Evolutionary conservation across 257 asterid genomes (phyloP).

Genomic region (Penstemon eatonii): DNA sequence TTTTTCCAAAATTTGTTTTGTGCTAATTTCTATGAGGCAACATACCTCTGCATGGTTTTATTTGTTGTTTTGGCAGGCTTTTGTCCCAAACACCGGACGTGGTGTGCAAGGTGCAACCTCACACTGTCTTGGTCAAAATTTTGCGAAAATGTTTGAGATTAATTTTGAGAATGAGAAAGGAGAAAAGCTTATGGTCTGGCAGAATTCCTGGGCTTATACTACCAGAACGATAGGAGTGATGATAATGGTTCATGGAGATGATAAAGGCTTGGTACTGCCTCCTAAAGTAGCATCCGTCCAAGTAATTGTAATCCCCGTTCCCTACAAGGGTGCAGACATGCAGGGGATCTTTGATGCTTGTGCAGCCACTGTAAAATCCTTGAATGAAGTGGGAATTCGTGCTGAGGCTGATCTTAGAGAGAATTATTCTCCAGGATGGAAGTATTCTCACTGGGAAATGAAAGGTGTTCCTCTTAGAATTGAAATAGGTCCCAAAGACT

Average conservation of each 20-base stretch:
- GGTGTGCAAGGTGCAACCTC: conserved; percentile 99
- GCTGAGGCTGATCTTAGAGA: conserved; percentile 90
- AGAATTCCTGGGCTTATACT: conserved; percentile 96
- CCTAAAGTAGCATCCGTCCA: conserved; percentile 91
- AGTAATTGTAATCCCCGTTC: conserved; percentile 86
- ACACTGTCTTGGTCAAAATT: conserved; percentile 95
- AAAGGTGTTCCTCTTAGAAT: conserved; percentile 97
- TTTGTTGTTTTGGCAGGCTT: conserved; percentile 56
- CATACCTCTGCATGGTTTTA: conserved; percentile 17
- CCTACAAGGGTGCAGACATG: conserved; percentile 88
- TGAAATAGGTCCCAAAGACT: conserved; percentile 96
- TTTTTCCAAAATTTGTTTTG: not conserved
- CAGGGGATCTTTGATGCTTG: conserved; percentile 88
- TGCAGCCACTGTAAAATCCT: conserved; percentile 57
- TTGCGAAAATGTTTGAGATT: conserved; percentile 92
- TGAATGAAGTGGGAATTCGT: conserved; percentile 75
- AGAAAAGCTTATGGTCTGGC: conserved; percentile 94
- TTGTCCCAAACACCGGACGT: conserved; percentile 91
- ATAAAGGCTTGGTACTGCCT: conserved; percentile 92
- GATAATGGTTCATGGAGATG: conserved; percentile 97
- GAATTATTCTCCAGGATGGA: conserved; percentile 98
- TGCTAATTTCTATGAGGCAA: not conserved
- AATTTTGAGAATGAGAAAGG: conserved; percentile 90
- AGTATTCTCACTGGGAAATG: conserved; percentile 98
- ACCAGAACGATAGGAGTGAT: conserved; percentile 97